Conservation (phyloP, 371 early-diverging fungal species). For the Rhizoclosmatium hyalinum region DNA sequence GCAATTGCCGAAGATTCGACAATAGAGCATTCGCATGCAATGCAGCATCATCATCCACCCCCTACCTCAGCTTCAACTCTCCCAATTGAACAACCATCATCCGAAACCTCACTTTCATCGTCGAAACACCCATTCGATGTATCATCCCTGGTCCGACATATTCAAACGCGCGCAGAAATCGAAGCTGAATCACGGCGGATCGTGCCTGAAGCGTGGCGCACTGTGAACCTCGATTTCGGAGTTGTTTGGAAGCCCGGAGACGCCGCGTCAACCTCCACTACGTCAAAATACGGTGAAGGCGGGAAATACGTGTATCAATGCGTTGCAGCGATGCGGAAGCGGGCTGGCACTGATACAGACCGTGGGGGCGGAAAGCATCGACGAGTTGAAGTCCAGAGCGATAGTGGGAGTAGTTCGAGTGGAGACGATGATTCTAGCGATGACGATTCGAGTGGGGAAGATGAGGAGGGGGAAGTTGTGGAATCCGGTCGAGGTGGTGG, state of each 20-base stretch:
- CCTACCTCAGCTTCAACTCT: neutral
- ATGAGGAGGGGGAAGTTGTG: neutral
- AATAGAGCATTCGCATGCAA: neutral
- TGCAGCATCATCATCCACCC: neutral
- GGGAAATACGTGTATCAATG: constrained; percentile 5
- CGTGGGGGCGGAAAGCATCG: no score
- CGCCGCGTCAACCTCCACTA: neutral
- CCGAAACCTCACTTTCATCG: neutral
- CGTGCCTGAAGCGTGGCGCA: constrained; percentile 13
- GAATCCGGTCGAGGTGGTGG: neutral
- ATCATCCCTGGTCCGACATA: neutral
- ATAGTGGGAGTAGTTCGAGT: neutral
- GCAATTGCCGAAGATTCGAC: neutral
- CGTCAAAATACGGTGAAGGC: neutral
- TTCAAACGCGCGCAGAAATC: no score
- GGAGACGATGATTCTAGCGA: neutral
- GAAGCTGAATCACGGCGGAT: neutral
- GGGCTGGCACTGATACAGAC: neutral
- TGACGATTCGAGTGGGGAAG: neutral
- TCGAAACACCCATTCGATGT: neutral
- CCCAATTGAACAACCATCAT: neutral
- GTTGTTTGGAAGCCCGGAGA: constrained; percentile 10
- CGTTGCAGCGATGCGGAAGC: neutral
- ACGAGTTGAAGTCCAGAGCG: neutral
- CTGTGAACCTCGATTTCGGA: constrained; percentile 15